Percentiles rank a stretch among this genome's conserved stretches.
Evolutionary conservation across 805 yeast species (phyloP).

Genomic region (Candida arabinofermentans): DNA sequence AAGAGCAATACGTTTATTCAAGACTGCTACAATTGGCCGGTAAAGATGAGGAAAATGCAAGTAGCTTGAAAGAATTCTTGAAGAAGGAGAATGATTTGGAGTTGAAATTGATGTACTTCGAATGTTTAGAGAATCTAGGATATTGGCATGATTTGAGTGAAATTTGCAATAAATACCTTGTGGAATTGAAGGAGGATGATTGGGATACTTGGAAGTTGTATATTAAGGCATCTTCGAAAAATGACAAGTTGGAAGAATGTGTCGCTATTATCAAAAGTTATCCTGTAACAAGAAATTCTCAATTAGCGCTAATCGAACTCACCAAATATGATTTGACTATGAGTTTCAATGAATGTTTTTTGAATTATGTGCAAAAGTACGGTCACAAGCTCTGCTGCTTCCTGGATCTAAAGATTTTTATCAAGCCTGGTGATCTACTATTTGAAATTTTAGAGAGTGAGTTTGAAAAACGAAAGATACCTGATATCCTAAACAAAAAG

Average conservation of each 20-base stretch:
- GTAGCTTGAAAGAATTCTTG: conserved; percentile 29
- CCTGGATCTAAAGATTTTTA: conserved; percentile 47
- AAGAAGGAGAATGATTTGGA: conserved; percentile 52
- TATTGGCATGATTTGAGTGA: conserved; percentile 42
- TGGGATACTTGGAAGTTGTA: conserved; percentile 68
- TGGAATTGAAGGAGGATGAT: conserved; percentile 58
- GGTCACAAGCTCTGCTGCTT: conserved; percentile 63
- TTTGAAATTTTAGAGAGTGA: conserved; percentile 9
- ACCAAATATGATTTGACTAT: conserved; percentile 19
- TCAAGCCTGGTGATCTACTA: conserved; percentile 1
- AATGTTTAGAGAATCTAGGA: conserved; percentile 38
- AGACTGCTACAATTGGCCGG: conserved; percentile 40
- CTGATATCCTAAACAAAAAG: conserved; percentile 5
- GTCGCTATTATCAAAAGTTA: conserved; percentile 26
- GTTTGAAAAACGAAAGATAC: conserved; percentile 7
- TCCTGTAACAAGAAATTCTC: conserved; percentile 49
- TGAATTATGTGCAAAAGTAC: conserved; percentile 40
- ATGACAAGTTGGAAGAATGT: conserved; percentile 33
- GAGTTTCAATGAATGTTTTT: conserved; percentile 28
- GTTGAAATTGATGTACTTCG: conserved; percentile 50
- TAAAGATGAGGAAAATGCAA: conserved; percentile 34
- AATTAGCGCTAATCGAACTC: conserved; percentile 49
- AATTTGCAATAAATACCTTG: conserved; percentile 39
- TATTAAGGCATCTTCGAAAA: conserved; percentile 40
- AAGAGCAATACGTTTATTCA: conserved; percentile 62